Percentiles rank a stretch among this genome's conserved stretches.
phyloP scores from a whole-genome alignment of 768 basidiomycete genomes.

The Mycena maculata region DNA sequence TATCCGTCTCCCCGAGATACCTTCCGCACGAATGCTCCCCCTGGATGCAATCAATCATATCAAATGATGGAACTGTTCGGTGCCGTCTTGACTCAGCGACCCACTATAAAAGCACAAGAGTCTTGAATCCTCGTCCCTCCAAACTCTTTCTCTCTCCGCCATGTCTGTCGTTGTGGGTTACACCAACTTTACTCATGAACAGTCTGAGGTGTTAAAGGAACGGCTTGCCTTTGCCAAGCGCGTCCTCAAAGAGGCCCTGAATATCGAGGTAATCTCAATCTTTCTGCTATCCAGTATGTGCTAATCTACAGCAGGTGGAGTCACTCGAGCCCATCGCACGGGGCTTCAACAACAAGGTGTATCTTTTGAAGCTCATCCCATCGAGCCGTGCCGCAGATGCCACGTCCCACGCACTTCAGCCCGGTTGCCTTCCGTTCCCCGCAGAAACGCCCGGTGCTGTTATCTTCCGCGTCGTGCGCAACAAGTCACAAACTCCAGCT shows the following conservation, averaged over 20 bases:
- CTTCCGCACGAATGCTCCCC: neutral
- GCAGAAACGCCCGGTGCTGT: neutral
- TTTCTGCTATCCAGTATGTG: neutral
- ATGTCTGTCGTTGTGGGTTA: conserved; percentile 23
- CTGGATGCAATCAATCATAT: conserved; percentile 21
- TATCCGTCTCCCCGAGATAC: neutral
- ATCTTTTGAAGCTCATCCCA: conserved; percentile 11
- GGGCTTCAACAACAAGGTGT: conserved; percentile 27
- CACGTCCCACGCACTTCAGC: neutral
- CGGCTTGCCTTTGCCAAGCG: conserved; percentile 13
- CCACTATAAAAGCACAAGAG: conserved; percentile 3
- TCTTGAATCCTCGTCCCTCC: neutral
- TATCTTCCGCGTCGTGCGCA: conserved; percentile 24
- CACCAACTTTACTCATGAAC: conserved; percentile 14
- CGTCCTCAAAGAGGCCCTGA: conserved; percentile 23
- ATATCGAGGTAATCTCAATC: conserved; percentile 14
- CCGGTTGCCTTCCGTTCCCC: conserved; percentile 25
- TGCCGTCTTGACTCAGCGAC: neutral
- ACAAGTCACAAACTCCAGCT: conserved; percentile 9
- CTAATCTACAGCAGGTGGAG: conserved; percentile 8
- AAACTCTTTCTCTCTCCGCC: conserved; percentile 1
- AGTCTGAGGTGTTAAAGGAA: conserved; percentile 24
- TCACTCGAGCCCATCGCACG: conserved; percentile 27
- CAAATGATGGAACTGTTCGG: conserved; percentile 14
- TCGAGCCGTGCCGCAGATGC: neutral